A percentile compares a stretch with the other conserved stretches of the same genome.
phyloP scores from a whole-genome alignment of 768 basidiomycete genomes.

The Sutorius australiensis region DNA sequence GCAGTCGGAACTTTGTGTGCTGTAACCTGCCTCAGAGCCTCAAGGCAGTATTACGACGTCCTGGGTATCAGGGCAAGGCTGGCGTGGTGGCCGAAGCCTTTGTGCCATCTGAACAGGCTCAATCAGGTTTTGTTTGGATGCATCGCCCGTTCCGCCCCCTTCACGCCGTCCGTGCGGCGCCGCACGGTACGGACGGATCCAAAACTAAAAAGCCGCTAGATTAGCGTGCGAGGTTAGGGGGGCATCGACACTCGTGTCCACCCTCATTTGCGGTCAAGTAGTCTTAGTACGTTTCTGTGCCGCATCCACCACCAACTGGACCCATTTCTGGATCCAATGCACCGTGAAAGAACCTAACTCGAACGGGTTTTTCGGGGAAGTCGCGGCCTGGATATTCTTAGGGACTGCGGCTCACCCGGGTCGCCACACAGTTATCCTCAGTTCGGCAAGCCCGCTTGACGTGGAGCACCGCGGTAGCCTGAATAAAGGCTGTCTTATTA shows the following conservation, averaged over 20 bases:
- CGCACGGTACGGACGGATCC: constrained; percentile 13
- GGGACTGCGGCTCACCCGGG: constrained; percentile 6
- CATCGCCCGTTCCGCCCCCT: constrained; percentile 2
- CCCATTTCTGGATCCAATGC: constrained; percentile 2
- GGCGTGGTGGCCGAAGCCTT: constrained; percentile 12
- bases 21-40: constrained; percentile 18
- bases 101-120: constrained; percentile 11
- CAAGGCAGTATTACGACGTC: constrained; percentile 5
- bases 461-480: constrained; percentile 19
- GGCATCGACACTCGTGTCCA: constrained; percentile 16
- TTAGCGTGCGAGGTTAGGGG: constrained; percentile 2
- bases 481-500: constrained; percentile 15
- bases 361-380: constrained; percentile 9
- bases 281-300: constrained; percentile 22
- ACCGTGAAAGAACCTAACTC: constrained; percentile 12
- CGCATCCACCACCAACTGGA: constrained; percentile 12
- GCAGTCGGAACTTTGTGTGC: constrained; percentile 17
- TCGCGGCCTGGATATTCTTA: constrained; percentile 7
- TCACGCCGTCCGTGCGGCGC: constrained; percentile 1
- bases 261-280: constrained; percentile 17
- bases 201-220: constrained; percentile 12
- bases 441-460: constrained; percentile 20
- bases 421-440: constrained; percentile 13
- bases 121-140: constrained; percentile 9
- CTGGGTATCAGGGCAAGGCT: constrained; percentile 13